Conservation (phyloP, 78 protist species). For the Polysphondylium violaceum region DNA sequence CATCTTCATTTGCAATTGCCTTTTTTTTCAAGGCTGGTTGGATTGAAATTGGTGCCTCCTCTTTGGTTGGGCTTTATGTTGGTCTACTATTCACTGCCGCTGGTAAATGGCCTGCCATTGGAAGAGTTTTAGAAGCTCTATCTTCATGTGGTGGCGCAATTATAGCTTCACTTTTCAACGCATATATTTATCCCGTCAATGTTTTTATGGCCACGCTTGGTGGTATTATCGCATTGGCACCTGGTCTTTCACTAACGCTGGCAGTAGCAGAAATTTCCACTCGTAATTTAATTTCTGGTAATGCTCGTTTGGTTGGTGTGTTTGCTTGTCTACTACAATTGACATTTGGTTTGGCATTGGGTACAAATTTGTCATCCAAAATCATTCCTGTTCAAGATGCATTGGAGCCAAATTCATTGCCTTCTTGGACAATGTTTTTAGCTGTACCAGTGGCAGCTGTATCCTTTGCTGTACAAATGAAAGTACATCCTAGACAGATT, state of each 20-base stretch:
- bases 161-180: constrained; percentile 41
- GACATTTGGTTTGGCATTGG: constrained; percentile 72
- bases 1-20: constrained; percentile 52
- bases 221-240: constrained; percentile 77
- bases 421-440: constrained; percentile 73
- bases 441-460: constrained; percentile 78
- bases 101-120: constrained; percentile 47
- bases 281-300: constrained; percentile 53
- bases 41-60: constrained; percentile 67
- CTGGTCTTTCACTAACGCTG: constrained; percentile 60
- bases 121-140: constrained; percentile 64
- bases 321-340: constrained; percentile 65
- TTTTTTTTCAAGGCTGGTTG: constrained; percentile 59
- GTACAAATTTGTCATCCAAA: constrained; percentile 29
- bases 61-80: constrained; percentile 63
- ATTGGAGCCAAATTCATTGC: constrained; percentile 29
- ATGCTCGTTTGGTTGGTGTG: constrained; percentile 68
- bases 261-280: constrained; percentile 63
- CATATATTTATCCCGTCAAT: constrained; percentile 53
- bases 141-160: constrained; percentile 75
- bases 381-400: constrained; percentile 43
- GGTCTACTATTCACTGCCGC: constrained; percentile 35
- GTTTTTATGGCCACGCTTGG: constrained; percentile 46
- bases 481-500: constrained; percentile 66
- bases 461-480: constrained; percentile 70